Conservation (phyloP, 306 rosid genomes). For the Vicia sativa region DNA sequence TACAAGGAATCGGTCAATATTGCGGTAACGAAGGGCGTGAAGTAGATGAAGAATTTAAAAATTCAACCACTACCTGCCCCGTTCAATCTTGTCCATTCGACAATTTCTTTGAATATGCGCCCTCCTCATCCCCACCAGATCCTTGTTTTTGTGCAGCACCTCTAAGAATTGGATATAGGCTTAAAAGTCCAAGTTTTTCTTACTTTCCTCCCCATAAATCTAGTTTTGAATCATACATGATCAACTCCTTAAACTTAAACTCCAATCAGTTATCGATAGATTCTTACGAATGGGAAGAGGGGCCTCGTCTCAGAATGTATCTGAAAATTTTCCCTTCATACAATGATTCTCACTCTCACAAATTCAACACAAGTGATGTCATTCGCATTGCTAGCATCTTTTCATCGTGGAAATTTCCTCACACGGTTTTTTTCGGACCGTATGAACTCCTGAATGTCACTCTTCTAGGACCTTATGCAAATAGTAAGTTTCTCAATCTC, state of each 20-base stretch:
- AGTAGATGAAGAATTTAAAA: constrained; percentile 23
- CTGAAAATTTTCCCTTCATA: constrained; percentile 72
- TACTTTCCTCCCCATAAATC: constrained; percentile 61
- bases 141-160: constrained; percentile 84
- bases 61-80: constrained; percentile 43
- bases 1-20: constrained; percentile 50
- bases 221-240: constrained; percentile 49
- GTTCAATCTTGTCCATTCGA: constrained; percentile 63
- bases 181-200: constrained; percentile 92
- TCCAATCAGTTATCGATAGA: constrained; percentile 59
- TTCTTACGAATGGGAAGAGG: constrained; percentile 68
- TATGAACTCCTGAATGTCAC: constrained; percentile 81
- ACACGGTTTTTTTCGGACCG: constrained; percentile 71
- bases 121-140: constrained; percentile 53
- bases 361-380: constrained; percentile 60
- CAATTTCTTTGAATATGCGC: constrained; percentile 60
- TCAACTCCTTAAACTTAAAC: constrained; percentile 49
- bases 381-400: constrained; percentile 42
- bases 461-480: constrained; percentile 54
- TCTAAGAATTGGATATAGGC: constrained; percentile 71
- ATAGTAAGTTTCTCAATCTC: constrained; percentile 55
- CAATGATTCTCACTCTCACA: constrained; percentile 27
- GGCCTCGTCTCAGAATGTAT: constrained; percentile 76
- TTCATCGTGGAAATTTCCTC: constrained; percentile 61
- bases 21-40: constrained; percentile 51